phyloP scores from a whole-genome alignment of 148 eudicot genomes.

The Agrostemma githago region DNA sequence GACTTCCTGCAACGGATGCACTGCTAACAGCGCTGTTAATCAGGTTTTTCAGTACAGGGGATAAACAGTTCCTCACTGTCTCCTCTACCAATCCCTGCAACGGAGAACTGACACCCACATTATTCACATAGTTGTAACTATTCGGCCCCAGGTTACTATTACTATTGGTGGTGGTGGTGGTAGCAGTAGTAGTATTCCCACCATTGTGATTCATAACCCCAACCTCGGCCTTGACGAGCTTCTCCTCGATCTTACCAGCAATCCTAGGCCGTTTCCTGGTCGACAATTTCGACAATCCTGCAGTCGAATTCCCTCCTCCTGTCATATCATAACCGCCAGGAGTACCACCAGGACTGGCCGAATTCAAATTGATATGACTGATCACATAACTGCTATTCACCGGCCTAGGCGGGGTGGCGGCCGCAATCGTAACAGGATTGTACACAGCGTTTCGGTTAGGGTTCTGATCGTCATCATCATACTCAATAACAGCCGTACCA shows the following conservation, averaged over 20 bases:
- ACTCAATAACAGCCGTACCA: slow-evolving; percentile 15
- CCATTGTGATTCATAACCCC: slow-evolving; percentile 34
- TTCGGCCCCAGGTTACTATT: not conserved
- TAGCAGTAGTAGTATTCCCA: not conserved
- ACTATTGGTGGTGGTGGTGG: not conserved
- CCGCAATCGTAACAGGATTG: slow-evolving; percentile 3
- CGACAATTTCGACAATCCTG: slow-evolving; percentile 24
- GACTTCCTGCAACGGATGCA: not conserved
- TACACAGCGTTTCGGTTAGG: not conserved
- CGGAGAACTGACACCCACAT: slow-evolving; percentile 26
- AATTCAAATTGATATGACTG: slow-evolving; percentile 38
- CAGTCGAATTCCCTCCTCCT: slow-evolving; percentile 20
- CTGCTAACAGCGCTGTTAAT: slow-evolving; percentile 24
- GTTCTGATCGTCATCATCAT: slow-evolving; percentile 57
- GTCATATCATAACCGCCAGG: not conserved
- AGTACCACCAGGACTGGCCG: slow-evolving; percentile 16
- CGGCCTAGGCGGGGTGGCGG: slow-evolving; percentile 18
- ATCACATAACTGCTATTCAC: slow-evolving; percentile 22
- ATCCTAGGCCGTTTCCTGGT: slow-evolving; percentile 58
- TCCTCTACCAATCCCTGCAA: slow-evolving; percentile 68
- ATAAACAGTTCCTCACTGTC: slow-evolving; percentile 56
- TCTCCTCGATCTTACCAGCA: slow-evolving; percentile 48
- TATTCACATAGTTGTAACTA: slow-evolving; percentile 13
- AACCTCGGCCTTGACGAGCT: slow-evolving; percentile 27
- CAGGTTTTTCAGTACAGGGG: slow-evolving; percentile 38